phyloP scores from a whole-genome alignment of 2,329 filamentous ascomycete genomes.

The Hymenoscyphus infarciens region DNA sequence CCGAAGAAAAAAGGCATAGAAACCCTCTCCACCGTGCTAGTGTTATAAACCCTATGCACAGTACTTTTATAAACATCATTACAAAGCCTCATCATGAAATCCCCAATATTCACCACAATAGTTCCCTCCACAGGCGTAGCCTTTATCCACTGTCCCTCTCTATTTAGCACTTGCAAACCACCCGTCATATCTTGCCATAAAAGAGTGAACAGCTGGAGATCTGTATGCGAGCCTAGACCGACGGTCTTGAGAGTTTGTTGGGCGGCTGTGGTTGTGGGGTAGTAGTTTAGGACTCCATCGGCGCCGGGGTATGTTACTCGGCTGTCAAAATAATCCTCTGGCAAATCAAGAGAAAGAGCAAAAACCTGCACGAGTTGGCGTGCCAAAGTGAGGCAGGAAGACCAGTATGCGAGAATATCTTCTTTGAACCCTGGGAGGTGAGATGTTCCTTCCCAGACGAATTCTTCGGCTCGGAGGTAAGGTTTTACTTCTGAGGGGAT shows the following conservation, averaged over 20 bases:
- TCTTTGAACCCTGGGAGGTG: slow-evolving; percentile 48
- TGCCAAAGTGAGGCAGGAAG: slow-evolving; percentile 46
- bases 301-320: slow-evolving; percentile 50
- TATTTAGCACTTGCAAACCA: slow-evolving; percentile 43
- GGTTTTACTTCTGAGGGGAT: slow-evolving; percentile 43
- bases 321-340: slow-evolving; percentile 53
- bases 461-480: slow-evolving; percentile 46
- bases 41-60: slow-evolving; percentile 49
- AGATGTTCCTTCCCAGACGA: slow-evolving; percentile 49
- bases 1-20: slow-evolving; percentile 57
- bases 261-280: slow-evolving; percentile 39
- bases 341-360: slow-evolving; percentile 51
- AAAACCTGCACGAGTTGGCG: slow-evolving; percentile 50
- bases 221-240: slow-evolving; percentile 46
- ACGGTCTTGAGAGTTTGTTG: slow-evolving; percentile 34
- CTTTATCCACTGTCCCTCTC: slow-evolving; percentile 43
- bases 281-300: slow-evolving; percentile 44
- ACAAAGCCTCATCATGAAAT: slow-evolving; percentile 49
- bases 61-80: slow-evolving; percentile 50
- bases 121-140: slow-evolving; percentile 44
- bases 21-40: slow-evolving; percentile 41
- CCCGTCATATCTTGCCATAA: slow-evolving; percentile 46
- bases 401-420: slow-evolving; percentile 46
- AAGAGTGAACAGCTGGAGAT: slow-evolving; percentile 48
- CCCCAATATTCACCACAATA: slow-evolving; percentile 50